Evolutionary conservation across 2,329 filamentous ascomycete genomes (phyloP).

Genomic region (Periconia digitata): DNA sequence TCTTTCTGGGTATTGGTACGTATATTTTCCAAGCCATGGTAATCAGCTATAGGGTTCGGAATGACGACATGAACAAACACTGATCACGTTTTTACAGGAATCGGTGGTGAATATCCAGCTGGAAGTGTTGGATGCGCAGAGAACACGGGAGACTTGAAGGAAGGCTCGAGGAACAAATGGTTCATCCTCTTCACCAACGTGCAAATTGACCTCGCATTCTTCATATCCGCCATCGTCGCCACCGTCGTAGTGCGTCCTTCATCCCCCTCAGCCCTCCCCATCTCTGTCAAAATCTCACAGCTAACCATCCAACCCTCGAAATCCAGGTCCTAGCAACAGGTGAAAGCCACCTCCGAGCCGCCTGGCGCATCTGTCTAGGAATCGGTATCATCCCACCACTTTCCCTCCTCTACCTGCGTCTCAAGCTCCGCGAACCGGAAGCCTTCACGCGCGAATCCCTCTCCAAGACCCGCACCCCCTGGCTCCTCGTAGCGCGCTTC

Average conservation of each 20-base stretch:
- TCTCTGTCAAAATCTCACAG: conserved; percentile 60
- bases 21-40: background rate
- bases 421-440: conserved; percentile 56
- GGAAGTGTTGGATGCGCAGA: conserved; percentile 85
- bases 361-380: conserved; percentile 81
- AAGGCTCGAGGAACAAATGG: conserved; percentile 82
- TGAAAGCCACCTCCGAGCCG: conserved; percentile 67
- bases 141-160: conserved; percentile 77
- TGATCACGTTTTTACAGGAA: conserved; percentile 48
- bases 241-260: conserved; percentile 65
- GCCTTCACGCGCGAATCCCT: conserved; percentile 55
- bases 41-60: background rate
- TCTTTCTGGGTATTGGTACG: conserved; percentile 64
- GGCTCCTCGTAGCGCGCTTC: conserved; percentile 51
- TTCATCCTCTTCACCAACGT: conserved; percentile 81
- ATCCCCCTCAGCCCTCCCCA: conserved; percentile 77
- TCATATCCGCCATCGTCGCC: conserved; percentile 77
- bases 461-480: conserved; percentile 48
- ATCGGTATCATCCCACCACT: conserved; percentile 50
- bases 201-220: conserved; percentile 84
- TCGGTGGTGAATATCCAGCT: conserved; percentile 79
- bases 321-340: conserved; percentile 56
- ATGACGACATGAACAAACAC: background rate
- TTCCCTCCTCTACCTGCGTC: conserved; percentile 58
- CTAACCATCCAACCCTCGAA: conserved; percentile 2